Percentiles rank a stretch among this genome's conserved stretches.
These are phyloP conservation scores for Cercospora nicotianae DNA, from an alignment of 2,329 filamentous ascomycete genomes.

Conservation along the genomic window DNA sequence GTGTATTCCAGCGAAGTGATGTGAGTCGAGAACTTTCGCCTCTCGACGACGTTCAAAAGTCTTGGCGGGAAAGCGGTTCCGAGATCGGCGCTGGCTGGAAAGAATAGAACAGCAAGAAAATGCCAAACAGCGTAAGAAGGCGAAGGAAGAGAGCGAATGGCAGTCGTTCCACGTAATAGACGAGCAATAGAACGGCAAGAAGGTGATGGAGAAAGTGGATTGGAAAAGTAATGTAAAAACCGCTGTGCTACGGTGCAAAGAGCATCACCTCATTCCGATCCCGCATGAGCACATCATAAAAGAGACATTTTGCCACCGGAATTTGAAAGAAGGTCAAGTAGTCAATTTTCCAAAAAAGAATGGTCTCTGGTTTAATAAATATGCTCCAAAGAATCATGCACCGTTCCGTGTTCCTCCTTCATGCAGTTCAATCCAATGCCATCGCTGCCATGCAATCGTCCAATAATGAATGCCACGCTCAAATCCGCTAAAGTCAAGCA, in stretches of 20 bases:
- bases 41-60: neutral
- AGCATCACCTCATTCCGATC: neutral
- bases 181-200: neutral
- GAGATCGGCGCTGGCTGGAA: slow-evolving; percentile 1
- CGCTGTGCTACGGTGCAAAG: neutral
- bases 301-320: neutral
- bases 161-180: neutral
- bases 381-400: neutral
- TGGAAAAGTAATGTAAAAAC: neutral
- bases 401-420: neutral
- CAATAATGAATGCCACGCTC: neutral
- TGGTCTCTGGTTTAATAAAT: neutral
- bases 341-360: neutral
- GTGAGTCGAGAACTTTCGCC: neutral
- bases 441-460: neutral
- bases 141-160: neutral
- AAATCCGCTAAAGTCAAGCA: neutral
- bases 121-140: neutral
- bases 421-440: neutral
- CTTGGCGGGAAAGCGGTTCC: neutral
- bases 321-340: neutral
- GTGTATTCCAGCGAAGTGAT: neutral
- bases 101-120: neutral
- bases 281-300: neutral
- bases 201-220: neutral